A percentile compares a stretch with the other conserved stretches of the same genome.
These are phyloP conservation scores for Phalaenopsis equestris DNA, from an alignment of 106 monocot species.

Conservation along the genomic window DNA sequence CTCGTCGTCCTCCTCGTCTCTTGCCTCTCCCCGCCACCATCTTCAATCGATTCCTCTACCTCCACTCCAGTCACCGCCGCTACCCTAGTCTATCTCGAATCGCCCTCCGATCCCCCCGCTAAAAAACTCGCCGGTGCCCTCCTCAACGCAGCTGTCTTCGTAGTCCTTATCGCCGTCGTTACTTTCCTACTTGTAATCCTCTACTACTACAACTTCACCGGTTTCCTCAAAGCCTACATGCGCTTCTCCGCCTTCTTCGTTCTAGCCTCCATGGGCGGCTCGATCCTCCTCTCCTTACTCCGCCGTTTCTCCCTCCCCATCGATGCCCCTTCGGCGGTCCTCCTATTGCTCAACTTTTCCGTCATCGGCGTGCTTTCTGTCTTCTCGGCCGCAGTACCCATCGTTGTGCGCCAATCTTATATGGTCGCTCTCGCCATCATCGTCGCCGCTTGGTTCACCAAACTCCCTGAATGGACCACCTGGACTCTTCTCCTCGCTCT, in stretches of 20 bases:
- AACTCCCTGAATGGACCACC: slow-evolving; percentile 93
- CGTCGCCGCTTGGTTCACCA: slow-evolving; percentile 81
- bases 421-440: slow-evolving; percentile 73
- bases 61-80: slow-evolving; percentile 47
- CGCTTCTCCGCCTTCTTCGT: slow-evolving; percentile 95
- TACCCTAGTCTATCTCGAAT: slow-evolving; percentile 56
- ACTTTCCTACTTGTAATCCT: slow-evolving; percentile 63
- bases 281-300: slow-evolving; percentile 48
- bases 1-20: slow-evolving; percentile 50
- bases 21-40: slow-evolving; percentile 21
- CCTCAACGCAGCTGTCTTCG: slow-evolving; percentile 56
- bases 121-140: slow-evolving; percentile 51
- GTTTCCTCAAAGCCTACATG: slow-evolving; percentile 71
- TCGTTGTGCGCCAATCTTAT: slow-evolving; percentile 67
- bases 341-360: slow-evolving; percentile 72
- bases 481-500: slow-evolving; percentile 75
- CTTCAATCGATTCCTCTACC: not conserved
- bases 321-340: slow-evolving; percentile 31
- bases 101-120: slow-evolving; percentile 38
- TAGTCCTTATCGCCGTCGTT: slow-evolving; percentile 38
- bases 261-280: slow-evolving; percentile 74
- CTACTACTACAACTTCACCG: slow-evolving; percentile 86
- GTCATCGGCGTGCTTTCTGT: slow-evolving; percentile 50
- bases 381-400: slow-evolving; percentile 44
- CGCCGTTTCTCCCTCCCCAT: slow-evolving; percentile 36